phyloP scores from a whole-genome alignment of 2,329 filamentous ascomycete species.

The Curvularia verruculosa region DNA sequence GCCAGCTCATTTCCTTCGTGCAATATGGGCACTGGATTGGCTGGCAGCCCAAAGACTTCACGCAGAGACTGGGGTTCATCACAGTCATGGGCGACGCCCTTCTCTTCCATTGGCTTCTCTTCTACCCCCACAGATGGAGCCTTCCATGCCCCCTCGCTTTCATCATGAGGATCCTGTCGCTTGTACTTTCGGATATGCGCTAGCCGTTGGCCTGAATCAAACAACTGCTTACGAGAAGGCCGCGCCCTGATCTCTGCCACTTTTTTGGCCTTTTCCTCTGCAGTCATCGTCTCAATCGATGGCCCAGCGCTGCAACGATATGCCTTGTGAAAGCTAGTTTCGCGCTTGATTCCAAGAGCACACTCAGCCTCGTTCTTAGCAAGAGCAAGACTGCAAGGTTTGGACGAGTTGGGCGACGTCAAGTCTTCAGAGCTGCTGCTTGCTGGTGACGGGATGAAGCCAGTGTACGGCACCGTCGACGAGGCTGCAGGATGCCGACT shows the following conservation, averaged over 20 bases:
- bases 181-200: slow-evolving; percentile 21
- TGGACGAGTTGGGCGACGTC: slow-evolving; percentile 9
- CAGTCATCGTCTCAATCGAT: slow-evolving; percentile 27
- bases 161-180: slow-evolving; percentile 26
- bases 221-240: slow-evolving; percentile 45
- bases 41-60: slow-evolving; percentile 31
- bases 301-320: slow-evolving; percentile 9
- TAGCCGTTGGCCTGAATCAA: slow-evolving; percentile 25
- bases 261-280: slow-evolving; percentile 27
- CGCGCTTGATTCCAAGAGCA: not conserved
- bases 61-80: slow-evolving; percentile 9
- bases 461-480: not conserved
- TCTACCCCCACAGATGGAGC: not conserved
- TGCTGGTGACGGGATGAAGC: not conserved
- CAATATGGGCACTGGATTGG: slow-evolving; percentile 32
- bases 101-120: not conserved
- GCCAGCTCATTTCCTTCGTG: slow-evolving; percentile 36
- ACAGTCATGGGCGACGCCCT: not conserved
- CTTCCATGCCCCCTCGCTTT: slow-evolving; percentile 24
- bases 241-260: slow-evolving; percentile 37
- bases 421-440: not conserved
- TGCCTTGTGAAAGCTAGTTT: slow-evolving; percentile 17
- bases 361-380: not conserved
- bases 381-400: slow-evolving; percentile 4
- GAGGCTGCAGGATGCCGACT: not conserved